Evolutionary conservation across 768 basidiomycete species (phyloP).

Genomic region (Boletus sensibilis): DNA sequence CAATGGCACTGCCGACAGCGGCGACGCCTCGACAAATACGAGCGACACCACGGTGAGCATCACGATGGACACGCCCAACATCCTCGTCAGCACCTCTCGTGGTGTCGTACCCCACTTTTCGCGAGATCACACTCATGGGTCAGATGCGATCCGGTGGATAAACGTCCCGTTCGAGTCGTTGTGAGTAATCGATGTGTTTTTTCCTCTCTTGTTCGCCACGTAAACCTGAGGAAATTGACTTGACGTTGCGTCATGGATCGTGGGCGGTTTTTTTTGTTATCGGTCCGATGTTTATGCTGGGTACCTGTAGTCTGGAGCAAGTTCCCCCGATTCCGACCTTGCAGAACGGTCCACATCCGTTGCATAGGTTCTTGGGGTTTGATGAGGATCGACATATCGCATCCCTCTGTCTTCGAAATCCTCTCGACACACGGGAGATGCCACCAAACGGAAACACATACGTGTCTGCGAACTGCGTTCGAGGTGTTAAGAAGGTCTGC

Average conservation of each 20-base stretch:
- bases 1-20: neutral
- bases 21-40: neutral
- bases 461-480: conserved; percentile 55
- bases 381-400: conserved; percentile 46
- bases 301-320: conserved; percentile 55
- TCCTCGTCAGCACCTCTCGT: conserved; percentile 65
- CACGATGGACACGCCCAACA: conserved; percentile 56
- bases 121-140: conserved; percentile 51
- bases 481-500: conserved; percentile 70
- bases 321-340: conserved; percentile 65
- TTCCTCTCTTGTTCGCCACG: neutral
- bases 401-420: conserved; percentile 64
- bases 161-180: conserved; percentile 80
- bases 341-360: conserved; percentile 47
- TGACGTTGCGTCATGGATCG: neutral
- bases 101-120: conserved; percentile 76
- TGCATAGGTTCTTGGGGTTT: conserved; percentile 70
- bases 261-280: neutral
- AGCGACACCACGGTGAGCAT: conserved; percentile 16
- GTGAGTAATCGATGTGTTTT: conserved; percentile 45
- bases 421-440: conserved; percentile 61
- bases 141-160: conserved; percentile 56
- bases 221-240: neutral
- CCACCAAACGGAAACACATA: conserved; percentile 66
- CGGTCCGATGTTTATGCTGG: neutral